These are phyloP conservation scores for Rhizodiscina lignyota DNA, from an alignment of 495 filamentous ascomycete genomes.

Conservation along the genomic window DNA sequence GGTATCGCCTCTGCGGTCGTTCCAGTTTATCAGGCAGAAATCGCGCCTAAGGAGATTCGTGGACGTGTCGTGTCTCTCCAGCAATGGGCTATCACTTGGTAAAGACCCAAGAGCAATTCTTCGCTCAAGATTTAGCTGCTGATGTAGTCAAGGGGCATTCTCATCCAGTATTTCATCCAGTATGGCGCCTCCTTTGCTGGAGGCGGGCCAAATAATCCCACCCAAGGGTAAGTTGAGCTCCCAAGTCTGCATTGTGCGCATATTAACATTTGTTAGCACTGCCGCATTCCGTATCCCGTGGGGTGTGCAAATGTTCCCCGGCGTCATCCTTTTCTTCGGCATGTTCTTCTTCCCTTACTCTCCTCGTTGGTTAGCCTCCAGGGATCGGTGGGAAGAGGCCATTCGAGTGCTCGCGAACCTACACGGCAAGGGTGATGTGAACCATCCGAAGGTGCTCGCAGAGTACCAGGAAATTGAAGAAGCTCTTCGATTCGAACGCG, in stretches of 20 bases:
- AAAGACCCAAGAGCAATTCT: neutral
- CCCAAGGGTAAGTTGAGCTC: slow-evolving; percentile 23
- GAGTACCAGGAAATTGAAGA: slow-evolving; percentile 55
- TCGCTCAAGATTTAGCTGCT: neutral
- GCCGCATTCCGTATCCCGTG: slow-evolving; percentile 59
- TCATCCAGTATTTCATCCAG: slow-evolving; percentile 53
- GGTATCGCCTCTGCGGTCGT: slow-evolving; percentile 61
- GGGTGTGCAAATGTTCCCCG: slow-evolving; percentile 58
- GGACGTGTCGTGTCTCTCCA: slow-evolving; percentile 59
- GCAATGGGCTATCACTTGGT: slow-evolving; percentile 67
- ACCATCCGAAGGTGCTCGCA: slow-evolving; percentile 43
- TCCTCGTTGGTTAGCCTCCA: slow-evolving; percentile 58
- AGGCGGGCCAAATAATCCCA: slow-evolving; percentile 38
- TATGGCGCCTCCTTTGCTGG: slow-evolving; percentile 48
- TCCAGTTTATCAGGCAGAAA: slow-evolving; percentile 66
- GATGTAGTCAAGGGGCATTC: slow-evolving; percentile 12
- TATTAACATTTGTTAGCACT: too few species aligned
- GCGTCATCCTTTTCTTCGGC: slow-evolving; percentile 43
- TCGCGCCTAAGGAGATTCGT: slow-evolving; percentile 62
- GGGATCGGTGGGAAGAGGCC: slow-evolving; percentile 63
- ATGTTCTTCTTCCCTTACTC: slow-evolving; percentile 58
- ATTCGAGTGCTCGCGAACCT: slow-evolving; percentile 44
- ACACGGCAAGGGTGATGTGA: slow-evolving; percentile 43
- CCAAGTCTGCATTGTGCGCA: too few species aligned
- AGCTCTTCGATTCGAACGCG: slow-evolving; percentile 43